These are phyloP conservation scores for Daedaleopsis sinensis DNA, from an alignment of 768 basidiomycete genomes.

Conservation along the genomic window DNA sequence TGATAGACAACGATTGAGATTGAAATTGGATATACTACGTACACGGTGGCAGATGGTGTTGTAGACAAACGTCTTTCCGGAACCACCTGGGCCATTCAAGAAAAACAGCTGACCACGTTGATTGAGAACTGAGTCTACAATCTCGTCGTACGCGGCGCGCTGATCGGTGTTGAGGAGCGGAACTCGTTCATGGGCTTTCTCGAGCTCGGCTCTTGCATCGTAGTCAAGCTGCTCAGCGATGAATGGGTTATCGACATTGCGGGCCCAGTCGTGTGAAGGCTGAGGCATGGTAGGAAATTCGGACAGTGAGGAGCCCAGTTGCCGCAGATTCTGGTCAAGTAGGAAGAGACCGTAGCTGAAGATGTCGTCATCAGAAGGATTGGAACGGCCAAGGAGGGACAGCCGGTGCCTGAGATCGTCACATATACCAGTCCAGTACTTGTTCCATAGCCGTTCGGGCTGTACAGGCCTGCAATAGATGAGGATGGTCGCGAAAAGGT, in stretches of 20 bases:
- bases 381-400: neutral
- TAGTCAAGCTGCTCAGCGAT: slow-evolving; percentile 40
- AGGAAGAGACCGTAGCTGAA: slow-evolving; percentile 48
- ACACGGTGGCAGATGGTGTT: slow-evolving; percentile 29
- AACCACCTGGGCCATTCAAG: neutral
- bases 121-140: neutral
- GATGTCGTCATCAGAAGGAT: slow-evolving; percentile 35
- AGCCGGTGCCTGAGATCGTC: slow-evolving; percentile 41
- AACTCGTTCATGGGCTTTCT: neutral
- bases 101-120: neutral
- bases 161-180: neutral
- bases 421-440: slow-evolving; percentile 40
- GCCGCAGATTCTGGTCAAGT: slow-evolving; percentile 34
- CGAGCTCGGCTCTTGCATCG: slow-evolving; percentile 4
- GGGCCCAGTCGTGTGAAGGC: slow-evolving; percentile 30
- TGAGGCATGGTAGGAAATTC: slow-evolving; percentile 38
- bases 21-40: too few species aligned
- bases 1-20: too few species aligned
- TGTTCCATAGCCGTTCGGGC: slow-evolving; percentile 43
- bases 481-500: slow-evolving; percentile 45
- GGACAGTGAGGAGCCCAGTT: slow-evolving; percentile 26
- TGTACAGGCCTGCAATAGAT: slow-evolving; percentile 30
- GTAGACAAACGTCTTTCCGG: slow-evolving; percentile 16
- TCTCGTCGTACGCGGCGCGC: neutral
- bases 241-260: slow-evolving; percentile 26